Conservation (phyloP, 2,329 filamentous ascomycete species). For the Trichoderma koningii region DNA sequence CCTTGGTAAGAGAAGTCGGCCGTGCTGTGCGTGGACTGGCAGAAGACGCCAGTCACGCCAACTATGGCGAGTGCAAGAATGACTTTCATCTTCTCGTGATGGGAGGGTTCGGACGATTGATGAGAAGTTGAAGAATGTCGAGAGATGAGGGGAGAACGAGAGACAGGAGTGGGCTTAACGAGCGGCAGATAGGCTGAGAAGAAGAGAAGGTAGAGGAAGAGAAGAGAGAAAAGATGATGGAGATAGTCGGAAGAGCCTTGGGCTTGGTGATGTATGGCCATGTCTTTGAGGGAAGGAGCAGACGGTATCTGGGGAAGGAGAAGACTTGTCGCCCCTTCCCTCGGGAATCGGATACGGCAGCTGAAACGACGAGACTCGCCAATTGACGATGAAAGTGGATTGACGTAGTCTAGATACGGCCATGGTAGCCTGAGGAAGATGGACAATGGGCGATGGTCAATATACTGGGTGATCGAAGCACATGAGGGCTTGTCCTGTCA, state of each 20-base stretch:
- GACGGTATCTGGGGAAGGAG: neutral
- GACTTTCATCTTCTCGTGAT: conserved; percentile 31
- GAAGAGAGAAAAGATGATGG: neutral
- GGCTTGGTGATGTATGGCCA: neutral
- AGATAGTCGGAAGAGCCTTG: neutral
- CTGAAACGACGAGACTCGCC: neutral
- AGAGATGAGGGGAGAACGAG: conserved; percentile 11
- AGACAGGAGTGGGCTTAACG: neutral
- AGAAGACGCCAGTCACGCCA: conserved; percentile 32
- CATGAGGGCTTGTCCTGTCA: neutral
- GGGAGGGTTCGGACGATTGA: neutral
- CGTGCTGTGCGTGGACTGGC: conserved; percentile 30
- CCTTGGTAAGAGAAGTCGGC: conserved; percentile 35
- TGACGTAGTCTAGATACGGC: neutral
- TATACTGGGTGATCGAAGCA: neutral
- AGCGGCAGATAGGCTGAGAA: neutral
- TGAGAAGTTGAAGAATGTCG: neutral
- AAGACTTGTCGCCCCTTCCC: neutral
- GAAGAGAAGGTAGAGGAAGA: conserved; percentile 1
- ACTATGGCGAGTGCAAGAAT: conserved; percentile 32
- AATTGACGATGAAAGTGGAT: neutral
- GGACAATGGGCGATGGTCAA: neutral
- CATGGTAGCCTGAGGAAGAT: too few relatives aligned
- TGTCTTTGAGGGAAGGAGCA: neutral
- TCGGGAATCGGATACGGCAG: neutral